These are phyloP conservation scores for Kluyveromyces wickerhamii DNA, from an alignment of 805 yeast genomes.

Conservation along the genomic window DNA sequence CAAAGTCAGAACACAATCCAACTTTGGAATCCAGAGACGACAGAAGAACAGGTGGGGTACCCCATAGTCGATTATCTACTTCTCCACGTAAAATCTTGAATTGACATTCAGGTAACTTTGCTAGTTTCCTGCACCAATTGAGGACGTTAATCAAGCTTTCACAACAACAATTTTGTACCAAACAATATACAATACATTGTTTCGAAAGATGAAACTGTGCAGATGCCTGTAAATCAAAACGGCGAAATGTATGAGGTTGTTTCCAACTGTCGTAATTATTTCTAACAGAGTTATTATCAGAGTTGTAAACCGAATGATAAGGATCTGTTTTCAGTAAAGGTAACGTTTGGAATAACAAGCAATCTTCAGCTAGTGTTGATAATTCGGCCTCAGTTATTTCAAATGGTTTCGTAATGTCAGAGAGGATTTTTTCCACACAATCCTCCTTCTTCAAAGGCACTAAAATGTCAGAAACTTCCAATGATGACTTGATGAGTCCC, in stretches of 20 bases:
- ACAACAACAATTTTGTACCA: conserved; percentile 27
- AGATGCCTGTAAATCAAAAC: conserved; percentile 81
- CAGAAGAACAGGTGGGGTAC: conserved; percentile 26
- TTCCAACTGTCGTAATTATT: conserved; percentile 19
- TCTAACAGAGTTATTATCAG: neutral
- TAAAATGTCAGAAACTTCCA: conserved; percentile 46
- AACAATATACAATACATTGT: conserved; percentile 71
- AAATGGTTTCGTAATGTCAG: neutral
- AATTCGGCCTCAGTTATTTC: neutral
- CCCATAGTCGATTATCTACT: conserved; percentile 22
- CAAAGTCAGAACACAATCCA: conserved; percentile 30
- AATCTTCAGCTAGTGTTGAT: neutral
- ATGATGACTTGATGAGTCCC: conserved; percentile 47
- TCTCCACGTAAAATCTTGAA: conserved; percentile 13
- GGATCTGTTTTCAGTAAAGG: conserved; percentile 3
- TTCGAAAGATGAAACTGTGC: conserved; percentile 60
- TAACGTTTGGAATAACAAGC: conserved; percentile 1
- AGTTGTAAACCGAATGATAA: conserved; percentile 1
- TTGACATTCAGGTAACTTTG: conserved; percentile 10
- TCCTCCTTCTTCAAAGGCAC: conserved; percentile 31
- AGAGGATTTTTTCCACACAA: conserved; percentile 3
- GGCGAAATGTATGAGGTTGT: conserved; percentile 67
- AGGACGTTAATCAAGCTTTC: conserved; percentile 1
- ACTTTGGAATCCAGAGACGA: conserved; percentile 11
- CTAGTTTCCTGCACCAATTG: conserved; percentile 5